phyloP scores from a whole-genome alignment of 441 rosid genomes.

The Arabidopsis hybrid region DNA sequence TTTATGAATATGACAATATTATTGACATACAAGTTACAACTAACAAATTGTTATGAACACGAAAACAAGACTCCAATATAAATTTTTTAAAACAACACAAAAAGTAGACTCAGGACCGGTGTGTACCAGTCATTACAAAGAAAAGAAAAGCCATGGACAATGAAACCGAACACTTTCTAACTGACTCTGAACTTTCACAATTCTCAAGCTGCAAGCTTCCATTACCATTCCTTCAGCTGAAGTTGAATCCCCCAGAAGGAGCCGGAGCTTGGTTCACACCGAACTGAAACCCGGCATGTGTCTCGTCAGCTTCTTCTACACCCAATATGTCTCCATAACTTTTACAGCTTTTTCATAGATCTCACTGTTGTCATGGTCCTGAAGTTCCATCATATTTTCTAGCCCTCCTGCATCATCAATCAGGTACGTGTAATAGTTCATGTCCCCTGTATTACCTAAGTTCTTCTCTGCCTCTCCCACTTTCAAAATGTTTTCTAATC shows the following conservation, averaged over 20 bases:
- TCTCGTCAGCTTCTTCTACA: not conserved
- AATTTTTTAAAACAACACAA: no score
- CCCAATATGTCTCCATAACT: not conserved
- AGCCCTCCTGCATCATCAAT: slow-evolving; percentile 77
- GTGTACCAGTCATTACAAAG: no score
- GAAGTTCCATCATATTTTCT: not conserved
- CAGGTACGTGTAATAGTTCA: slow-evolving; percentile 71
- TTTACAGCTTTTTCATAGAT: not conserved
- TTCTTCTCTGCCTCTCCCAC: slow-evolving; percentile 80
- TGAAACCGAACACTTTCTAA: not conserved
- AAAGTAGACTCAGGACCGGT: no score
- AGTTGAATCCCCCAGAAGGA: not conserved
- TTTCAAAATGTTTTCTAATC: slow-evolving; percentile 51
- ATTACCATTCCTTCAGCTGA: not conserved
- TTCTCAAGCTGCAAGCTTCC: not conserved
- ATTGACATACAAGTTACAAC: no score
- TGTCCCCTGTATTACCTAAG: slow-evolving; percentile 55
- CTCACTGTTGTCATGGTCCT: not conserved
- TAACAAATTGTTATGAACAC: no score
- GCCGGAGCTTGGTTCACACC: not conserved
- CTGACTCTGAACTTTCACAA: not conserved
- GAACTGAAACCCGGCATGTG: not conserved
- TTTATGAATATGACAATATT: no score
- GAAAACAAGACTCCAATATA: no score
- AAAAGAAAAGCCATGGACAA: no score